A percentile compares a stretch with the other conserved stretches of the same genome.
Evolutionary conservation across 441 rosid genomes (phyloP).

Genomic region (Aquilaria agallochum): DNA sequence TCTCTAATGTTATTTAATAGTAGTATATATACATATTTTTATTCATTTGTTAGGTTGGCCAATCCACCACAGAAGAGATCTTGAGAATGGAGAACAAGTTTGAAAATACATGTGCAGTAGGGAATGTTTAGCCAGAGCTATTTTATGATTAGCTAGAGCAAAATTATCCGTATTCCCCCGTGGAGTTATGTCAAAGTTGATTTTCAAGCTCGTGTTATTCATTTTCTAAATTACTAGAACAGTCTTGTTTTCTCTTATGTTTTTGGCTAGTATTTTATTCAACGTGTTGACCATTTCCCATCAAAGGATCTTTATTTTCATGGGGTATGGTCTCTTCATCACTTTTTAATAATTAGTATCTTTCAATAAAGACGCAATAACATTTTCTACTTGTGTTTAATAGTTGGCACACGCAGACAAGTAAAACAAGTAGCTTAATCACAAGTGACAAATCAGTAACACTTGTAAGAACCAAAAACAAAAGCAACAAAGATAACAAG

Average conservation of each 20-base stretch:
- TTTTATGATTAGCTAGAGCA: too few species aligned
- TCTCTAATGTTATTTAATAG: too few species aligned
- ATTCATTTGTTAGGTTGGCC: too few species aligned
- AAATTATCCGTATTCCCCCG: constrained; percentile 25
- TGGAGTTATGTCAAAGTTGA: constrained; percentile 28
- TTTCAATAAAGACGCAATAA: constrained; percentile 74
- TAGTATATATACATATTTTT: too few species aligned
- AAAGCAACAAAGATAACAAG: neutral
- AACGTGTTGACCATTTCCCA: constrained; percentile 15
- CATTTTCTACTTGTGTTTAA: constrained; percentile 78
- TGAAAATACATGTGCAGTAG: too few species aligned
- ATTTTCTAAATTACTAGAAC: constrained; percentile 22
- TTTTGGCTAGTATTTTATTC: constrained; percentile 27
- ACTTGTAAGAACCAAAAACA: too few species aligned
- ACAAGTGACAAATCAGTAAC: too few species aligned
- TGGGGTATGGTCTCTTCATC: constrained; percentile 20
- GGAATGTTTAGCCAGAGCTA: too few species aligned
- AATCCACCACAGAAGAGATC: too few species aligned
- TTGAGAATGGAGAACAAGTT: too few species aligned
- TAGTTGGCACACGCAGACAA: too few species aligned
- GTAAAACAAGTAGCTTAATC: too few species aligned
- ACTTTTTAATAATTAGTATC: constrained; percentile 31
- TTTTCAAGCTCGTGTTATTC: constrained; percentile 28
- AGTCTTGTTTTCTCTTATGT: constrained; percentile 25
- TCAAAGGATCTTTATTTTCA: constrained; percentile 26